Evolutionary conservation across 345 rosid genomes (phyloP).

Genomic region (Cardamine chenopodiifolia): DNA sequence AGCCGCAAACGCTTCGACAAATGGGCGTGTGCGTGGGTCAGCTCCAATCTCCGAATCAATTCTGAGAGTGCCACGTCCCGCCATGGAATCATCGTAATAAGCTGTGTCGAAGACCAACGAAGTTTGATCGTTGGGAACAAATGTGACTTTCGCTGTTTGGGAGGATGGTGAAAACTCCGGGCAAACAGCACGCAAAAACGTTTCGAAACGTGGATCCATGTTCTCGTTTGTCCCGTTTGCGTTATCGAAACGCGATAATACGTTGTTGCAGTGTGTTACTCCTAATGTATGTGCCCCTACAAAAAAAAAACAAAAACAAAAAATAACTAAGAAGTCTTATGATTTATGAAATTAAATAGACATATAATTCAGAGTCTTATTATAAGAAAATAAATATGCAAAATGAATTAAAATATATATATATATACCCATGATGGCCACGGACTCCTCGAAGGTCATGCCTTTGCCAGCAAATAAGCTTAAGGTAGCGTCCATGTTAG

Average conservation of each 20-base stretch:
- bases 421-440: slow-evolving; percentile 50
- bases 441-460: slow-evolving; percentile 52
- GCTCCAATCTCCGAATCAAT: slow-evolving; percentile 50
- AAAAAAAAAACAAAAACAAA: background rate
- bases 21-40: slow-evolving; percentile 45
- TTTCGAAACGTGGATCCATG: slow-evolving; percentile 48
- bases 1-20: slow-evolving; percentile 45
- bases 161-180: slow-evolving; percentile 35
- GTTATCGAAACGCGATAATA: slow-evolving; percentile 34
- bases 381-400: background rate
- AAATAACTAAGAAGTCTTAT: background rate
- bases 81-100: slow-evolving; percentile 44
- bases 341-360: background rate
- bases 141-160: slow-evolving; percentile 39
- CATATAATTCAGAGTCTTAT: background rate
- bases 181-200: slow-evolving; percentile 42
- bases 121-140: slow-evolving; percentile 50
- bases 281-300: slow-evolving; percentile 52
- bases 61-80: slow-evolving; percentile 46
- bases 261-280: slow-evolving; percentile 49
- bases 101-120: slow-evolving; percentile 43
- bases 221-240: slow-evolving; percentile 21
- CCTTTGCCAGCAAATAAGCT: slow-evolving; percentile 38
- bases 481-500: slow-evolving; percentile 47
- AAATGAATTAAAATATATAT: background rate